phyloP scores from a whole-genome alignment of 2,329 filamentous ascomycete species.

The Penicillium sp. region DNA sequence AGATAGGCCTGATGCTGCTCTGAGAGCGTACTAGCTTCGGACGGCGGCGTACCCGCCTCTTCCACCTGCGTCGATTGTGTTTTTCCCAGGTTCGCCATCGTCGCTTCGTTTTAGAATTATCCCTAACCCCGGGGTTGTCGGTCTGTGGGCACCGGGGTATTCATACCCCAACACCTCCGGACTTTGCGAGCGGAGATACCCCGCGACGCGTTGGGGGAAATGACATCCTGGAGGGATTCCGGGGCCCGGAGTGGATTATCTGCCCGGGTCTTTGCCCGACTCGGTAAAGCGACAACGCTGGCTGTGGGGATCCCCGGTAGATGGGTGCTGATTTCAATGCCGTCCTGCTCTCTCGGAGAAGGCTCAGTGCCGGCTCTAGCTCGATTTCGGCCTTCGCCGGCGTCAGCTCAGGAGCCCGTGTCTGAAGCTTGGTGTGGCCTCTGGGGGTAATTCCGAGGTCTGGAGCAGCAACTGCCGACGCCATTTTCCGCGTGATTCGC shows the following conservation, averaged over 20 bases:
- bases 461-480: not conserved
- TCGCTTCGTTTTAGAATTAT: not conserved
- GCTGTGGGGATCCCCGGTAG: not conserved
- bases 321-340: not conserved
- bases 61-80: slow-evolving; percentile 6
- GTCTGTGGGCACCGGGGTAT: not conserved
- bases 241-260: not conserved
- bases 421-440: not conserved
- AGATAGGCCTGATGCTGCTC: slow-evolving; percentile 46
- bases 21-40: slow-evolving; percentile 23
- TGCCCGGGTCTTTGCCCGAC: not conserved
- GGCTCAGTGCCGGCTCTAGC: not conserved
- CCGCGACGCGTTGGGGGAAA: not conserved
- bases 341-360: not conserved
- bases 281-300: not conserved
- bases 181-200: not conserved
- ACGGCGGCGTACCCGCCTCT: not conserved
- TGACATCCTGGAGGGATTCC: not conserved
- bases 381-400: not conserved
- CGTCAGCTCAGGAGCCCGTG: not conserved
- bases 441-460: not conserved
- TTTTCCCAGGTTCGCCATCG: slow-evolving; percentile 1
- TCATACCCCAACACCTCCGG: not conserved
- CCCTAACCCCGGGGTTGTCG: not conserved
- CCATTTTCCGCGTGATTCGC: not conserved